Evolutionary conservation across 495 filamentous ascomycete species (phyloP), one percentile per base, ranked within the genome.

Genomic region (Aspergillus wentii): DNA sequence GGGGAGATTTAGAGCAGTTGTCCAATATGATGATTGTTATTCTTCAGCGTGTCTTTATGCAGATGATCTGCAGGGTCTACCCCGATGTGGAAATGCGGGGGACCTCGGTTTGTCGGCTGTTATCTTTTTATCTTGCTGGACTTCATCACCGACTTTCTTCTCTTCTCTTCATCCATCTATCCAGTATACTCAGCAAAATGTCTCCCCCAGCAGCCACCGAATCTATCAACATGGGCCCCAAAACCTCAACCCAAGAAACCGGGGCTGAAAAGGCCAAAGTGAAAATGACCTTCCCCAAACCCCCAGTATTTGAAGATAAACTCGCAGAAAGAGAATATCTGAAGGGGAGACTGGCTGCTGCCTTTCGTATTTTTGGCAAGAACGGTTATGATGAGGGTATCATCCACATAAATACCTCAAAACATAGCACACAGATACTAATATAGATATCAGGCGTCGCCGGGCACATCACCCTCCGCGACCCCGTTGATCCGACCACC

Each of bases 331-430:
- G 80, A 7, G 72, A 76, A 26, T 84, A 79, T 44, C 66, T 82
- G 30, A 86, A 85, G 52, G 76, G 76, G 28, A 66, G 79, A 7
- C 64, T 86, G 9, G 81, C 77, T 5, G 71, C 78, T 3, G 82
- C 82, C 9, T 84, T 83, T 50, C 64, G 82, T 16, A 80, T 86
- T 36, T 85, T 86, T 38, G 82, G 77, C 6, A 80, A 83, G 52
- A 68, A 75, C 37, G 79, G 79, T 13, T 84, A 78, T 44, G 79
- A 83, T 36, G 79, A 82, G 51, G 72, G 73, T 61, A 49, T 8
- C 18, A 20, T 21, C 9, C 8, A 14, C 15, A 15, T 18, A 14
- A 11, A 17, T 1, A 4, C 9, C 34, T 22, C 15, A 17, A 9
- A 20, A 25, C 6, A 48, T 4, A 17, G 30, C 13, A 17, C 7